These are phyloP conservation scores for Blastocystis sp. DNA, from an alignment of 352 stramenopile genomes.

Conservation along the genomic window DNA sequence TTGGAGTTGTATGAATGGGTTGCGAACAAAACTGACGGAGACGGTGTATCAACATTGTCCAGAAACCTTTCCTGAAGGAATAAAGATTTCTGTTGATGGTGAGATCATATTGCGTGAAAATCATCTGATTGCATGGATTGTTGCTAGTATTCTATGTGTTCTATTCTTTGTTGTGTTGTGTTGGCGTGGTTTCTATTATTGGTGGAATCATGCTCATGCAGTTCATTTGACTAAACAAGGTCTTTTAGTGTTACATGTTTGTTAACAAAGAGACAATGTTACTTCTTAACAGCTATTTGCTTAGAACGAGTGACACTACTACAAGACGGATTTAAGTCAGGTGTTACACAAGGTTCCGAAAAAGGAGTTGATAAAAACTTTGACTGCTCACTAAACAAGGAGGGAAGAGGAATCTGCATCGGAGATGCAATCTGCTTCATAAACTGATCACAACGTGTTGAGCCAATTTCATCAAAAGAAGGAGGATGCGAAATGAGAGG, in stretches of 20 bases:
- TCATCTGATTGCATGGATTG: neutral
- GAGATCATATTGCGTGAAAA: neutral
- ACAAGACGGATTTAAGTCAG: too few relatives aligned
- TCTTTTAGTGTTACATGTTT: conserved; percentile 4
- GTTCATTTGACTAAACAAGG: neutral
- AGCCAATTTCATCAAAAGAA: neutral
- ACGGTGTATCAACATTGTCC: neutral
- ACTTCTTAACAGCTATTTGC: too few relatives aligned
- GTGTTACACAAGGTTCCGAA: too few relatives aligned
- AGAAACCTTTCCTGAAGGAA: neutral
- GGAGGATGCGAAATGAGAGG: neutral
- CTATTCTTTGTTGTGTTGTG: neutral
- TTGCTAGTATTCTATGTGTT: neutral
- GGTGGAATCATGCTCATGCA: neutral
- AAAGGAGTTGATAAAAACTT: too few relatives aligned
- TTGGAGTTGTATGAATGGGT: neutral
- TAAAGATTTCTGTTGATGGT: neutral
- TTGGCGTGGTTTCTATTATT: neutral
- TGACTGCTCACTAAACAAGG: too few relatives aligned
- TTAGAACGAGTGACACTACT: too few relatives aligned
- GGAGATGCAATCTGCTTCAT: neutral
- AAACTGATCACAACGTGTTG: neutral
- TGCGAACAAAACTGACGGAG: neutral
- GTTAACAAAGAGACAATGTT: conserved; percentile 2
- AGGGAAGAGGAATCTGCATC: conserved; percentile 1